phyloP scores from a whole-genome alignment of 1,284 basidiomycete genomes.

The Apiotrichum veenhuisii region DNA sequence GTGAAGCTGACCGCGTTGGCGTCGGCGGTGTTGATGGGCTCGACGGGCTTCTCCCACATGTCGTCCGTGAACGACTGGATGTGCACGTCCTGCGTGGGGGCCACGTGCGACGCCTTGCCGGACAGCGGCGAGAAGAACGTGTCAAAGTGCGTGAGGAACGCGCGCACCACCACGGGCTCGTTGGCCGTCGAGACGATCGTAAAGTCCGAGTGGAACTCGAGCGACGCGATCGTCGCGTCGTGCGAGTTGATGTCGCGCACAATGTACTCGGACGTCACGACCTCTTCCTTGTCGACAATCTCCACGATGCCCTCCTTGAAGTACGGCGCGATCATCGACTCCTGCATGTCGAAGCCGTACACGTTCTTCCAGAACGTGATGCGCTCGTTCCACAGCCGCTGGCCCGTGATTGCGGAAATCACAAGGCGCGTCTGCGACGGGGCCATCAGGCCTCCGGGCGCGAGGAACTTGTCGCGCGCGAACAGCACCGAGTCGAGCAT shows the following conservation, averaged over 20 bases:
- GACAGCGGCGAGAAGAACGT: constrained; percentile 75
- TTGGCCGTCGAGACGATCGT: constrained; percentile 60
- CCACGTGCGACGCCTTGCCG: constrained; percentile 50
- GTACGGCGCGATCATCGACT: constrained; percentile 62
- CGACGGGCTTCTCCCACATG: constrained; percentile 26
- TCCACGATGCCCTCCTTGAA: constrained; percentile 77
- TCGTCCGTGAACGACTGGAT: constrained; percentile 33
- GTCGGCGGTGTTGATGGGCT: constrained; percentile 19
- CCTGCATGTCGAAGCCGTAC: constrained; percentile 80
- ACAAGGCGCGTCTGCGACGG: constrained; percentile 87
- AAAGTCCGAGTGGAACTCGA: constrained; percentile 76
- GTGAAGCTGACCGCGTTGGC: constrained; percentile 66
- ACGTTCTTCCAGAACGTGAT: constrained; percentile 87
- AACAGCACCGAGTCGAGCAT: constrained; percentile 91
- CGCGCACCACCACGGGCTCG: constrained; percentile 64
- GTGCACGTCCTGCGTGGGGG: constrained; percentile 45
- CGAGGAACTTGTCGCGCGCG: constrained; percentile 50
- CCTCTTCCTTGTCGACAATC: constrained; percentile 64
- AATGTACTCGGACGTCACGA: constrained; percentile 65
- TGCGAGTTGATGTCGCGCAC: constrained; percentile 66
- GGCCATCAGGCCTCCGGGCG: constrained; percentile 74
- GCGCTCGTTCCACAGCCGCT: constrained; percentile 70
- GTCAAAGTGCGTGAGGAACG: constrained; percentile 91
- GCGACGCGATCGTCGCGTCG: constrained; percentile 62
- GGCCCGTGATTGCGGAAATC: constrained; percentile 72